Evolutionary conservation across 208 protist genomes (phyloP), one percentile per base, ranked within the genome.

Genomic region (Acanthamoeba lenticulata): DNA sequence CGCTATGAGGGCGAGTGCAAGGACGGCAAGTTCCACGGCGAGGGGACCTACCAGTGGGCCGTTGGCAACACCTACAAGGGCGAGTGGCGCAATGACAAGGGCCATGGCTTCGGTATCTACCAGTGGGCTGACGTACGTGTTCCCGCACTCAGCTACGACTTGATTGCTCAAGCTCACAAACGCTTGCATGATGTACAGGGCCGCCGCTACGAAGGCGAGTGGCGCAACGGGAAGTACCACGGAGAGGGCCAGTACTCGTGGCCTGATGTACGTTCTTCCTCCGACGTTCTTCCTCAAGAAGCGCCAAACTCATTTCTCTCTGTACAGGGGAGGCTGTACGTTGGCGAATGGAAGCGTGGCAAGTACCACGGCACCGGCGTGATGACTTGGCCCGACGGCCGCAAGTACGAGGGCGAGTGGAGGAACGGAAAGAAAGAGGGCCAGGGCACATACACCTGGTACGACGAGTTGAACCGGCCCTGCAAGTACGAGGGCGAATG

Each of bases 331-430:
- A 57, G 77, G 38, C 15, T 60, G 17, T 86, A 86, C n/a, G 44
- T 60, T 3, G 77, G 77, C 44, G 77, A 86, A 21, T 86, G 77
- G 77, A 47, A 86, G 77, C 77, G 77, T 1, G 77, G 77, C 77
- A 86, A 86, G 45, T 86, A 86, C n/a, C 77, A 86, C 77, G 77
- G 77, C 40, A 47, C 17, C 0, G 77, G 36, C 38, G 42, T 57
- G 77, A 86, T 86, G 36, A 55, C 44, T 0, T 45, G 36, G 77
- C 44, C 77, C 44, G 44, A 86, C 55, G 55, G 55, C 29, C 55
- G 55, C 55, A 13, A 27, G 1, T 62, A 62, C 21, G 55, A 62
- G 55, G 55, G 67, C 32, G 67, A 77, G 11, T 60, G 45, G 45
- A 11, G 45, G 34, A 86, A 47, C 40, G 77, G 77, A 57, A 47